These are phyloP conservation scores for Thermothielavioides terrestris DNA, from an alignment of 495 filamentous ascomycete genomes.

Conservation along the genomic window DNA sequence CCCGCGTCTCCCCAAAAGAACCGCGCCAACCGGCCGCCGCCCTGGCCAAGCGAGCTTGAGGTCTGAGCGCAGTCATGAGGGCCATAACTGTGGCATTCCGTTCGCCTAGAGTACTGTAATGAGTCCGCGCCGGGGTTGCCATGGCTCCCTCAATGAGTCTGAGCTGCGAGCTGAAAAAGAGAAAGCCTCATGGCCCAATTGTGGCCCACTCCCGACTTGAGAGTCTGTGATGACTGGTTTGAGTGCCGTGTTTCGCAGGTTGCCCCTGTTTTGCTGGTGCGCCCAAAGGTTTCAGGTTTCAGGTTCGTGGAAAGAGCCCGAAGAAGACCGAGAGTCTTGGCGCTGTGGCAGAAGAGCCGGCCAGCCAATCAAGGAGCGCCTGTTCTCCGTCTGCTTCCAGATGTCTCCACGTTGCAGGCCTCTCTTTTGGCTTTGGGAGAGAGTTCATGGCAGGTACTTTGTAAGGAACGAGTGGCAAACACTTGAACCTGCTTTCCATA, in stretches of 20 bases:
- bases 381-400: too few relatives aligned
- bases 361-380: slow-evolving; percentile 1
- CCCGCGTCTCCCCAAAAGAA: slow-evolving; percentile 1
- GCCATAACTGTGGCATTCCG: too few relatives aligned
- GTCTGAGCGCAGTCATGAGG: background rate
- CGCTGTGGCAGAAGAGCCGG: background rate
- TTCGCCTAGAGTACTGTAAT: too few relatives aligned
- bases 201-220: background rate
- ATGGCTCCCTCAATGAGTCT: too few relatives aligned
- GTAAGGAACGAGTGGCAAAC: too few relatives aligned
- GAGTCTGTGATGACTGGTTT: background rate
- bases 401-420: too few relatives aligned
- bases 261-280: slow-evolving; percentile 3
- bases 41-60: too few relatives aligned
- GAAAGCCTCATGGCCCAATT: background rate
- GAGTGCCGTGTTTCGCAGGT: slow-evolving; percentile 2
- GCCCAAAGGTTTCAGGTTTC: slow-evolving; percentile 15
- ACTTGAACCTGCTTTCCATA: too few relatives aligned
- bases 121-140: too few relatives aligned
- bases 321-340: background rate
- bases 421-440: too few relatives aligned
- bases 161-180: background rate
- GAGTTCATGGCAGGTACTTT: too few relatives aligned
- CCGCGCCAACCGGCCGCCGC: background rate
- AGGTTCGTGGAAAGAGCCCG: slow-evolving; percentile 2